Conservation (phyloP, 202 grass and related monocot genomes). For the Sporobolus alterniflorus region DNA sequence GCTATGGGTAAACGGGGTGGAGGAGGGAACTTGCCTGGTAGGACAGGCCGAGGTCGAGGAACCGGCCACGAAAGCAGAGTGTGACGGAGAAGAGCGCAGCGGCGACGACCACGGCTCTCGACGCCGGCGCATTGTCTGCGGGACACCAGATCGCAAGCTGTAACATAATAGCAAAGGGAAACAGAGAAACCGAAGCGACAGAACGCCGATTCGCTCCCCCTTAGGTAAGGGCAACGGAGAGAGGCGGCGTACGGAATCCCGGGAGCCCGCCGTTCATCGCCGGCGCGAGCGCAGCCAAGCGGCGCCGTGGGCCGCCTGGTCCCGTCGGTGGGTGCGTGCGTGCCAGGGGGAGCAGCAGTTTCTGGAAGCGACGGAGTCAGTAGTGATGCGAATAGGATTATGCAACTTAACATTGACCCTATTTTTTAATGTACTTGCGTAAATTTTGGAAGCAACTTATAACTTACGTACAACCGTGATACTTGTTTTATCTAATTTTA, state of each 20-base stretch:
- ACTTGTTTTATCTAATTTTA: too few relatives aligned
- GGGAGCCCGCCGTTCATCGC: background rate
- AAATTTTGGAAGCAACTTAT: too few relatives aligned
- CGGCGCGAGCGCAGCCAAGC: background rate
- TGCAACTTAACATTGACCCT: too few relatives aligned
- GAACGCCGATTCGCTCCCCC: background rate
- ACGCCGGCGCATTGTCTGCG: conserved; percentile 89
- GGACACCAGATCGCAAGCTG: background rate
- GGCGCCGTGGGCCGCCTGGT: background rate
- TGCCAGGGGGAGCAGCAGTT: background rate
- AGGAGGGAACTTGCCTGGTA: conserved; percentile 63
- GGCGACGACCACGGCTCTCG: conserved; percentile 70
- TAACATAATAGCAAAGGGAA: background rate
- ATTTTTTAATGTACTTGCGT: too few relatives aligned
- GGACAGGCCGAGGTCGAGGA: conserved; percentile 70
- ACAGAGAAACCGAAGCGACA: background rate
- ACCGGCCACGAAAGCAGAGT: conserved; percentile 63
- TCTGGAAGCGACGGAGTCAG: background rate
- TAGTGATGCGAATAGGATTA: too few relatives aligned
- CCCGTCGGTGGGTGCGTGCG: background rate
- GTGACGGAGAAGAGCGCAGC: conserved; percentile 71
- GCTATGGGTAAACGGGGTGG: background rate
- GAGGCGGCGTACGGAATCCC: background rate
- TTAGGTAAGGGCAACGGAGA: background rate
- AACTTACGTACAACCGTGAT: too few relatives aligned